Evolutionary conservation across 2,329 filamentous ascomycete species (phyloP).

Genomic region (Pseudohalonectria lignicola): DNA sequence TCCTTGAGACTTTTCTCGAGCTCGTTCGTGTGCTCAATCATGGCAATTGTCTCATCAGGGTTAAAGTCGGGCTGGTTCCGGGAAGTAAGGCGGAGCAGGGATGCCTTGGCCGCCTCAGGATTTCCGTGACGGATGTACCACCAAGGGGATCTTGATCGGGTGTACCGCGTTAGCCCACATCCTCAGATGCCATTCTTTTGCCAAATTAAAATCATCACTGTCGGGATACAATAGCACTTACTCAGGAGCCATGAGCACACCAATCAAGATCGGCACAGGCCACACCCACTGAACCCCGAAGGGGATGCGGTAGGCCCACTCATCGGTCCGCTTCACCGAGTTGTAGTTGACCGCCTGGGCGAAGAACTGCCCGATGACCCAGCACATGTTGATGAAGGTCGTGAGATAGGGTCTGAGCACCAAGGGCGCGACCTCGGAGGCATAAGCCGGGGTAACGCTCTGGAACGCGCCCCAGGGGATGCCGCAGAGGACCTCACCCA

Average conservation of each 20-base stretch:
- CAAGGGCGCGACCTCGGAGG: slow-evolving; percentile 36
- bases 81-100: slow-evolving; percentile 19
- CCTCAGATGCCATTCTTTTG: no score
- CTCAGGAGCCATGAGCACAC: slow-evolving; percentile 26
- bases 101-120: slow-evolving; percentile 18
- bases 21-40: slow-evolving; percentile 23
- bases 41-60: slow-evolving; percentile 13
- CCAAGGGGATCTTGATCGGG: slow-evolving; percentile 35
- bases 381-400: slow-evolving; percentile 46
- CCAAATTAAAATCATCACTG: no score
- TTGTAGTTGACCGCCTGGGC: slow-evolving; percentile 26
- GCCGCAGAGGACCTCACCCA: slow-evolving; percentile 31
- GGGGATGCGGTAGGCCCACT: slow-evolving; percentile 35
- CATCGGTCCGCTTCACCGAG: slow-evolving; percentile 18
- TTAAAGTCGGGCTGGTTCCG: slow-evolving; percentile 9
- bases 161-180: no score
- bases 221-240: no score
- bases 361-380: slow-evolving; percentile 43
- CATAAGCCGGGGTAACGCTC: slow-evolving; percentile 20
- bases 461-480: slow-evolving; percentile 7
- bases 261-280: slow-evolving; percentile 23
- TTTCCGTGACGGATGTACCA: slow-evolving; percentile 30
- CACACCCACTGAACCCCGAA: slow-evolving; percentile 36
- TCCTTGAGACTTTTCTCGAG: slow-evolving; percentile 29
- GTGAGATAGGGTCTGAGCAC: slow-evolving; percentile 40